A percentile compares a stretch with the other conserved stretches of the same genome.
Evolutionary conservation across 345 rosid genomes (phyloP).

Genomic region (Rhodomyrtus tomentosa): DNA sequence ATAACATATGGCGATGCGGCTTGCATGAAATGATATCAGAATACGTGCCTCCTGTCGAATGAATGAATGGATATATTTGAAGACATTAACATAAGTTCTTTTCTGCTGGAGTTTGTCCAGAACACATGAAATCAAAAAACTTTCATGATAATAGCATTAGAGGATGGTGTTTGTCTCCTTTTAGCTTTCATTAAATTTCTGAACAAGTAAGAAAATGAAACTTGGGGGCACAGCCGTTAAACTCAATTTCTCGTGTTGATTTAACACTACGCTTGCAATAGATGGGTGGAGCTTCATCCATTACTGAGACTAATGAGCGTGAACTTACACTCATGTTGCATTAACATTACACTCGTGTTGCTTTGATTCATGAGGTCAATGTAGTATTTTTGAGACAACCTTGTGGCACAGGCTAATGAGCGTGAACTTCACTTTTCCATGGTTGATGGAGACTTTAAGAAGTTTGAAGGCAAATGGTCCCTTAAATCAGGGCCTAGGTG

Average conservation of each 20-base stretch:
- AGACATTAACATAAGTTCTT: neutral
- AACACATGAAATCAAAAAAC: neutral
- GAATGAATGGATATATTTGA: neutral
- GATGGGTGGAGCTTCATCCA: neutral
- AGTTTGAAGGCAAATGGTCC: constrained; percentile 96
- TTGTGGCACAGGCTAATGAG: constrained; percentile 36
- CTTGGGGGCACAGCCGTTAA: neutral
- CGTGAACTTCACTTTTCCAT: constrained; percentile 76
- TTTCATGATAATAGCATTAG: neutral
- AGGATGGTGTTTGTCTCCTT: neutral
- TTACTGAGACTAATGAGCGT: constrained; percentile 9
- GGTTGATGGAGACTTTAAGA: constrained; percentile 98
- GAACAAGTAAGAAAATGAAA: neutral
- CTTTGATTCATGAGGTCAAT: too few species aligned
- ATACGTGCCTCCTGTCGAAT: neutral
- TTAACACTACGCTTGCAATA: neutral
- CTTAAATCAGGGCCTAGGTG: constrained; percentile 70
- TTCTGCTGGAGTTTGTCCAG: neutral
- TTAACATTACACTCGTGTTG: too few species aligned
- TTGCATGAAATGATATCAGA: neutral
- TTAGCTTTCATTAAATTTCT: neutral
- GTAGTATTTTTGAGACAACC: neutral
- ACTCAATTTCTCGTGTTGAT: neutral
- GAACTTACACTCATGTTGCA: too few species aligned
- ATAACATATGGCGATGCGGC: neutral